Base-by-base conservation (phyloP, 2,329 filamentous ascomycete genomes). In the Penicillium fuscoglaucum region DNA sequence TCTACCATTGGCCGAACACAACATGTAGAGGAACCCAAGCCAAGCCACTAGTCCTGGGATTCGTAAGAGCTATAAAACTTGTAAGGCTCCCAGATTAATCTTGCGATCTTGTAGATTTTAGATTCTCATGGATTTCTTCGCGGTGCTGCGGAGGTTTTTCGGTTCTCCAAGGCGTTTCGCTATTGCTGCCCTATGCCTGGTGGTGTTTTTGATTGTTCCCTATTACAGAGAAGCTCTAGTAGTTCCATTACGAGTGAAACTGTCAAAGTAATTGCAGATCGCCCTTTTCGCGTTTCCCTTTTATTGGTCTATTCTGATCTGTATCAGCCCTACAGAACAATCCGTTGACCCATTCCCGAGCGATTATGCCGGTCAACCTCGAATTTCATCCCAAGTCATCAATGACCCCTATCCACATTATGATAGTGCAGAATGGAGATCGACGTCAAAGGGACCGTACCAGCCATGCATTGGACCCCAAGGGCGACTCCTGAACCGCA, bases 331-430 rank as follows among this genome's bases (percentile, higher is more conserved):
- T 57, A n/a, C 24, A 47, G 49, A 39, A 29, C 5, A 44, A 33
- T 21, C 37, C 17, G 19, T 55, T 44, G 51, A 45, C 7, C 33
- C n/a, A 1, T 58, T 58, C 13, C 56, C 56, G 29, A 49, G 19
- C 31, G 45, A 55, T 28, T 58, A 55, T 39, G 51, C 45, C 7
- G 13, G 12, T 19, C 45, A 50, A 31, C 13, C 35, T 35, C 44
- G 13, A 29, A 33, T 15, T 31, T n/a, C 13, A 8, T 29, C 26
- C 4, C 57, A 33, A 7, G 31, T 58, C 8, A 55, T 55, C 24
- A 53, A 59, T 24, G 44, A 62, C 39, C 58, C 60, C 9, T 62
- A 62, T 43, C 58, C 54, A 17, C 33, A 58, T 5, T 62, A 60
- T 46, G 50, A 60, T 15, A 49, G 50, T 24, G 40, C 8, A 6